Evolutionary conservation across 2,329 filamentous ascomycete genomes (phyloP).

Genomic region (Fusarium decemcellulare): DNA sequence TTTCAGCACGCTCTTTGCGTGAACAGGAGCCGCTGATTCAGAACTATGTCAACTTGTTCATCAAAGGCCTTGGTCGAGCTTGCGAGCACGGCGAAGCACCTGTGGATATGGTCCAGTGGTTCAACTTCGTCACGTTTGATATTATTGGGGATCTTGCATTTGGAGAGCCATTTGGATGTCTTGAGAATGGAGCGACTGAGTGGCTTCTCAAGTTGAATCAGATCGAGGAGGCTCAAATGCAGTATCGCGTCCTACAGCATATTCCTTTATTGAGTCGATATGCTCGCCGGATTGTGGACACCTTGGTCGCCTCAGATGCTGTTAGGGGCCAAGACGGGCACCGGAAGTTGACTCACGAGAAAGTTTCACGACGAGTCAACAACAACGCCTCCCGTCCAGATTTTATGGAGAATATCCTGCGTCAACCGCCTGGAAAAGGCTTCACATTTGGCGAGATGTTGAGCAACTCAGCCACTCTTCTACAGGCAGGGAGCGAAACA

Average conservation of each 20-base stretch:
- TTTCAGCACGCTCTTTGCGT: constrained; percentile 17
- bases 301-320: constrained; percentile 24
- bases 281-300: constrained; percentile 29
- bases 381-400: constrained; percentile 26
- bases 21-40: constrained; percentile 24
- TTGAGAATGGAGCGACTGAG: constrained; percentile 21
- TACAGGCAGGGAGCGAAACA: constrained; percentile 29
- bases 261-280: constrained; percentile 24
- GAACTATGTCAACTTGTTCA: constrained; percentile 18
- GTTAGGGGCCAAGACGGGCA: constrained; percentile 24
- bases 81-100: constrained; percentile 19
- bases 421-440: constrained; percentile 18
- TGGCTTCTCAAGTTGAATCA: constrained; percentile 30
- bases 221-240: constrained; percentile 31
- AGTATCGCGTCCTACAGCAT: constrained; percentile 31
- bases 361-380: constrained; percentile 26
- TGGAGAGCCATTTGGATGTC: constrained; percentile 25
- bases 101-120: constrained; percentile 26
- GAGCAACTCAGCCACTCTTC: constrained; percentile 24
- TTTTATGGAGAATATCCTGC: constrained; percentile 24
- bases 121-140: constrained; percentile 25
- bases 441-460: constrained; percentile 26
- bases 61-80: neutral
- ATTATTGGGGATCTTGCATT: constrained; percentile 23
- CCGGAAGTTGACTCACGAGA: constrained; percentile 25